Conservation (phyloP, 2,329 filamentous ascomycete genomes). For the Neonectria hederae region DNA sequence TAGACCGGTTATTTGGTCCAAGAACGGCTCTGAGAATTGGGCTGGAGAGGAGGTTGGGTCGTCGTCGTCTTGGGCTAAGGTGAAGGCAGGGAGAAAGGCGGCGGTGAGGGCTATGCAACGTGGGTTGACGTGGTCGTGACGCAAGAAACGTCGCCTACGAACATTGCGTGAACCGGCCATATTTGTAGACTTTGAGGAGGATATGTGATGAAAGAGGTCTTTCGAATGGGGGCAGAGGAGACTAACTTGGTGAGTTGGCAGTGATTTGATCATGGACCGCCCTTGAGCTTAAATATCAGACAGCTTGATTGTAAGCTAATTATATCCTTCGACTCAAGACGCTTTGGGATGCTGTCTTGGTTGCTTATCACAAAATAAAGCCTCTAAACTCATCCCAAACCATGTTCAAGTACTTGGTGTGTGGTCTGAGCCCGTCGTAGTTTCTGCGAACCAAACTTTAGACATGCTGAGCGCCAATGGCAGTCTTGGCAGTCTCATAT, state of each 20-base stretch:
- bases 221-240: background rate
- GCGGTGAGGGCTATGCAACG: background rate
- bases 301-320: background rate
- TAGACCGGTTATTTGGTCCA: slow-evolving; percentile 47
- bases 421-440: background rate
- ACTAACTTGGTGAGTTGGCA: background rate
- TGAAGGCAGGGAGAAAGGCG: background rate
- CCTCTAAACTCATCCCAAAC: background rate
- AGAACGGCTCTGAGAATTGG: background rate
- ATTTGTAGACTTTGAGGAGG: no score
- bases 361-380: background rate
- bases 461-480: background rate
- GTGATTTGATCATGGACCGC: no score
- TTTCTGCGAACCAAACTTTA: background rate
- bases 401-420: background rate
- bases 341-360: background rate
- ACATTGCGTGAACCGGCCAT: background rate
- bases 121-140: background rate
- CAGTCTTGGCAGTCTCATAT: background rate
- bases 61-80: background rate
- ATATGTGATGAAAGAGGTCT: no score
- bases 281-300: background rate
- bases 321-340: background rate
- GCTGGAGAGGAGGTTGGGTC: background rate
- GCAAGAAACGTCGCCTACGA: background rate